Conservation (phyloP, 352 stramenopile species). For the Pythium scleroteichum region DNA sequence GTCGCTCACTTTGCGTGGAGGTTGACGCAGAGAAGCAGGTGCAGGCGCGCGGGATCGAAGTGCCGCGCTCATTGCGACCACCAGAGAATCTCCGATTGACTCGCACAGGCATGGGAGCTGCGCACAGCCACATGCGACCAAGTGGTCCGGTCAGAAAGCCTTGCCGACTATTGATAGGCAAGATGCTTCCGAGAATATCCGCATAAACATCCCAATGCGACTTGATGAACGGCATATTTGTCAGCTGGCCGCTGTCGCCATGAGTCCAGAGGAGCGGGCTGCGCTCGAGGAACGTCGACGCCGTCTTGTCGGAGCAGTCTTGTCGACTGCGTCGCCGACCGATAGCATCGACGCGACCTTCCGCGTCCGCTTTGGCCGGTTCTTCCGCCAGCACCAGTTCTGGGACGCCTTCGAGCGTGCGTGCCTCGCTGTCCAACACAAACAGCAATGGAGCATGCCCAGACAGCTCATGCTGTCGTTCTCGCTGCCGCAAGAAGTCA, state of each 20-base stretch:
- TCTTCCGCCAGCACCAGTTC: slow-evolving; percentile 42
- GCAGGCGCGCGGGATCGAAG: background rate
- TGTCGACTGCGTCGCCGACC: slow-evolving; percentile 40
- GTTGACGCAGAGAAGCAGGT: background rate
- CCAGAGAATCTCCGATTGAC: background rate
- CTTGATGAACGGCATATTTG: background rate
- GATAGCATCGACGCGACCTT: slow-evolving; percentile 60
- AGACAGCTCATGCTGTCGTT: slow-evolving; percentile 61
- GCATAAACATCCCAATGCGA: background rate
- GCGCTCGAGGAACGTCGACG: slow-evolving; percentile 39
- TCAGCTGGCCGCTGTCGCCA: slow-evolving; percentile 1
- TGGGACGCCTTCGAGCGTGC: slow-evolving; percentile 58
- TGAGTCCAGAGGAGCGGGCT: slow-evolving; percentile 28
- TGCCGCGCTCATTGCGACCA: background rate
- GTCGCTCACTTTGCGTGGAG: slow-evolving; percentile 5
- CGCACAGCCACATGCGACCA: too few relatives aligned
- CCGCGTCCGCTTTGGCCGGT: slow-evolving; percentile 38
- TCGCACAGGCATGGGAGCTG: background rate
- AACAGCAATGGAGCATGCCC: slow-evolving; percentile 36
- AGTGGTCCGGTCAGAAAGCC: too few relatives aligned
- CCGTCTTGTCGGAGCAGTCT: slow-evolving; percentile 41
- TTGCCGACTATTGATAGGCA: too few relatives aligned
- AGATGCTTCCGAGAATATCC: too few relatives aligned
- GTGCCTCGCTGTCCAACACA: slow-evolving; percentile 37
- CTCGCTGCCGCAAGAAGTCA: slow-evolving; percentile 66